A percentile compares a stretch with the other conserved stretches of the same genome.
phyloP scores from a whole-genome alignment of 2,329 filamentous ascomycete species.

The Clonostachys byssicola region DNA sequence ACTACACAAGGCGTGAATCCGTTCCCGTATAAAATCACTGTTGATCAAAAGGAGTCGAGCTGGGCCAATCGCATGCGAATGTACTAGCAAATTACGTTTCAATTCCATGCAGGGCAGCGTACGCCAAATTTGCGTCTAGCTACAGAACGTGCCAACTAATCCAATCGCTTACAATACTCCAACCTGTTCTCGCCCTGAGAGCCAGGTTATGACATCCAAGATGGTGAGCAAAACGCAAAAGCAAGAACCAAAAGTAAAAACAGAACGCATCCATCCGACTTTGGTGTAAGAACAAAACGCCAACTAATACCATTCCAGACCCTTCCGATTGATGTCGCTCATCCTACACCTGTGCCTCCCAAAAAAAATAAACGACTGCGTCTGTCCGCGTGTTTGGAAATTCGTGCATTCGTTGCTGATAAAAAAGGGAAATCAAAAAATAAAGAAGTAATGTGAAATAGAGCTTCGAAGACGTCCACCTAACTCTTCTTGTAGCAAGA shows the following conservation, averaged over 20 bases:
- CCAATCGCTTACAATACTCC: neutral
- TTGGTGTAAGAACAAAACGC: too few species aligned
- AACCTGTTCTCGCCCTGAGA: too few species aligned
- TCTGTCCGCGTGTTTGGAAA: too few species aligned
- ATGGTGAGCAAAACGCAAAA: too few species aligned
- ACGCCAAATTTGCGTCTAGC: neutral
- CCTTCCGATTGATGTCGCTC: too few species aligned
- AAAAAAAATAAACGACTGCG: too few species aligned
- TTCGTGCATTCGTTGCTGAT: neutral
- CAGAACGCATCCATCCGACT: too few species aligned
- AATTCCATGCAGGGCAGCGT: neutral
- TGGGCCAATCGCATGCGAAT: constrained; percentile 76
- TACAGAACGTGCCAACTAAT: neutral
- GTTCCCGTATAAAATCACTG: constrained; percentile 88
- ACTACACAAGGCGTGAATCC: constrained; percentile 92
- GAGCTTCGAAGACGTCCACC: neutral
- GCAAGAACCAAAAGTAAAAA: too few species aligned
- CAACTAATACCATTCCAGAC: too few species aligned
- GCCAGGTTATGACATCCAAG: too few species aligned
- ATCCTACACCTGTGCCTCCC: too few species aligned
- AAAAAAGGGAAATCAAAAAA: neutral
- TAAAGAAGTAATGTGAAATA: neutral
- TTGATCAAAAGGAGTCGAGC: constrained; percentile 74
- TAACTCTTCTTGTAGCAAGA: too few species aligned
- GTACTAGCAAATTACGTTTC: constrained; percentile 47